Evolutionary conservation across 192 early-diverging fungal species (phyloP).

Genomic region (Linnemannia zychae): DNA sequence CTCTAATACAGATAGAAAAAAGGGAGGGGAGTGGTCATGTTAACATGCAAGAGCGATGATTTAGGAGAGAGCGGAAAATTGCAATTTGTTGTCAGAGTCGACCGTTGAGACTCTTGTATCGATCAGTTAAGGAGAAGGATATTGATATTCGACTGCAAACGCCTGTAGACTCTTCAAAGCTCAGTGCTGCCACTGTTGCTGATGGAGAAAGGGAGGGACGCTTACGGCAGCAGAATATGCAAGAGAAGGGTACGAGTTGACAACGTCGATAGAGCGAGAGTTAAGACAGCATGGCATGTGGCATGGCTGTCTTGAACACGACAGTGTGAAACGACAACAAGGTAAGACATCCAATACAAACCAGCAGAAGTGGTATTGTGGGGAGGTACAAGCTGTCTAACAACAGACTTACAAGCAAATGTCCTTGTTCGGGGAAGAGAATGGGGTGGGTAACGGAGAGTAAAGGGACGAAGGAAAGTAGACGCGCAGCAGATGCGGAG

Average conservation of each 20-base stretch:
- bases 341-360: neutral
- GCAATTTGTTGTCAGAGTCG: neutral
- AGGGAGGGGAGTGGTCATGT: neutral
- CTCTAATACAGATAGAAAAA: neutral
- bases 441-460: neutral
- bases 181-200: neutral
- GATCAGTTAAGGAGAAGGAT: neutral
- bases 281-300: neutral
- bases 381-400: neutral
- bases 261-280: neutral
- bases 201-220: neutral
- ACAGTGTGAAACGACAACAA: neutral
- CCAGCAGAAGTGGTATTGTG: neutral
- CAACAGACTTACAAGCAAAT: neutral
- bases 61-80: neutral
- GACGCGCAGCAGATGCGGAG: constrained; percentile 7
- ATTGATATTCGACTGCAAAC: neutral
- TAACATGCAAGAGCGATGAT: neutral
- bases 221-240: too few relatives aligned
- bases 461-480: neutral
- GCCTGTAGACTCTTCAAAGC: neutral
- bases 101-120: neutral
- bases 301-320: neutral
- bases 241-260: neutral
- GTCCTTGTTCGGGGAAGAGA: neutral